phyloP scores from a whole-genome alignment of 2,329 filamentous ascomycete genomes.

The Ramichloridium luteum region DNA sequence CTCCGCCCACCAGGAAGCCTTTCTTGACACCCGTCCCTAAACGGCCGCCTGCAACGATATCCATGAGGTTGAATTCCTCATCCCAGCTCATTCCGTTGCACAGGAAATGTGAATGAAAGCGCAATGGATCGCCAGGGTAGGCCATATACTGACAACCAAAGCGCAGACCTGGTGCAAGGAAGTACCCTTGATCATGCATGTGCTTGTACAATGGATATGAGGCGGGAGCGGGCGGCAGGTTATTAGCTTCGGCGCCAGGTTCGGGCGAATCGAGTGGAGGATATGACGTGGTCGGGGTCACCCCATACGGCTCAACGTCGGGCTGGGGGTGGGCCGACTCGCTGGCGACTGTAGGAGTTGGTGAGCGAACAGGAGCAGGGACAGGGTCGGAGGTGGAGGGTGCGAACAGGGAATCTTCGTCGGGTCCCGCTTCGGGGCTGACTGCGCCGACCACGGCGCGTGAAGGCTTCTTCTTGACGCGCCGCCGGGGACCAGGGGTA shows the following conservation, averaged over 20 bases:
- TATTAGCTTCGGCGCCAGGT: conserved; percentile 17
- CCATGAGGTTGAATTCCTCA: conserved; percentile 69
- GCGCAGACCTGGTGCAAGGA: conserved; percentile 78
- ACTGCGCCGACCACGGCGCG: conserved; percentile 3
- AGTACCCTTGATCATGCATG: conserved; percentile 69
- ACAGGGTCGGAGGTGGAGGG: conserved; percentile 13
- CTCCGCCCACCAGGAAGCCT: conserved; percentile 73
- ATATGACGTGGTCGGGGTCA: conserved; percentile 41
- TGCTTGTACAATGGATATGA: conserved; percentile 70
- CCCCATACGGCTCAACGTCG: conserved; percentile 15
- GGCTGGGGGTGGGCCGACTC: background rate
- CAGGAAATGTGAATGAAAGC: conserved; percentile 92
- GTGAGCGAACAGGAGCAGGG: conserved; percentile 6
- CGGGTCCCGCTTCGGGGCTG: conserved; percentile 10
- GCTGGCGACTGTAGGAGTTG: conserved; percentile 3
- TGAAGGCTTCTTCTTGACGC: conserved; percentile 7
- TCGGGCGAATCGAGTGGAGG: conserved; percentile 26
- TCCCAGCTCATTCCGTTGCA: conserved; percentile 79
- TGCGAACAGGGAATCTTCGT: conserved; percentile 20
- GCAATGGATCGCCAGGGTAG: conserved; percentile 86
- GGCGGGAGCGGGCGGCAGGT: conserved; percentile 28
- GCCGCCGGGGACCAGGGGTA: conserved; percentile 8
- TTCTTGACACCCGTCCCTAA: conserved; percentile 95
- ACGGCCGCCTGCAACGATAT: conserved; percentile 74
- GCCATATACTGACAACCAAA: conserved; percentile 92